A percentile compares a stretch with the other conserved stretches of the same genome.
phyloP scores from a whole-genome alignment of 768 basidiomycete species.

The Lentinula edodes region DNA sequence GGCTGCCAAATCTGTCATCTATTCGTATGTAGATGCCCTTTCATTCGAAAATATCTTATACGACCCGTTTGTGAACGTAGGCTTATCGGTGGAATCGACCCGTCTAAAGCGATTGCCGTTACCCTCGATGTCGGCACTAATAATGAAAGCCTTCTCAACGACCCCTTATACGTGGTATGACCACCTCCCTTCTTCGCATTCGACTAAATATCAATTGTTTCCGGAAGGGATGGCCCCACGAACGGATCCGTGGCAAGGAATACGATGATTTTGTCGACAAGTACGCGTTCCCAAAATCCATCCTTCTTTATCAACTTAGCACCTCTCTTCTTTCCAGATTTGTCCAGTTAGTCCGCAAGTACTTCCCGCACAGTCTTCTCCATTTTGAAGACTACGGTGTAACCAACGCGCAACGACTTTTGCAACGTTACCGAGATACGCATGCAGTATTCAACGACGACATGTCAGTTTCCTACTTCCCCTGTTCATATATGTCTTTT shows the following conservation, averaged over 20 bases:
- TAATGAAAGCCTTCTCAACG: slow-evolving; percentile 57
- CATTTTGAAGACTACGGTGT: slow-evolving; percentile 90
- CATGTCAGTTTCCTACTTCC: slow-evolving; percentile 38
- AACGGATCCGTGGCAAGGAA: slow-evolving; percentile 62
- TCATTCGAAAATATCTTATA: neutral
- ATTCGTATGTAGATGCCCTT: slow-evolving; percentile 40
- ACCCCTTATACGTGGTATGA: slow-evolving; percentile 62
- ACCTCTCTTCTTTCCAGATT: slow-evolving; percentile 40
- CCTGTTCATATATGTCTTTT: neutral
- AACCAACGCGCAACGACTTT: slow-evolving; percentile 63
- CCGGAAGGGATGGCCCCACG: slow-evolving; percentile 63
- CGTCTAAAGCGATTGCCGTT: slow-evolving; percentile 51
- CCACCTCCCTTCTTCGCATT: neutral
- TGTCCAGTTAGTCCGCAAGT: slow-evolving; percentile 69
- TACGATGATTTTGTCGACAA: slow-evolving; percentile 80
- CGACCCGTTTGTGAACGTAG: slow-evolving; percentile 21
- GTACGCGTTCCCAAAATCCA: slow-evolving; percentile 25
- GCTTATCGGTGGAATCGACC: slow-evolving; percentile 62
- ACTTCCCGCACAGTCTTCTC: slow-evolving; percentile 58
- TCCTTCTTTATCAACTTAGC: neutral
- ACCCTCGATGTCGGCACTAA: slow-evolving; percentile 76
- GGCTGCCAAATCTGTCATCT: slow-evolving; percentile 73
- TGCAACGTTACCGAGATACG: slow-evolving; percentile 55
- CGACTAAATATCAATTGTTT: neutral
- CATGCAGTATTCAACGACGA: slow-evolving; percentile 84